Base-by-base conservation (phyloP, 2,329 filamentous ascomycete genomes). In the Fusarium incarnatum region DNA sequence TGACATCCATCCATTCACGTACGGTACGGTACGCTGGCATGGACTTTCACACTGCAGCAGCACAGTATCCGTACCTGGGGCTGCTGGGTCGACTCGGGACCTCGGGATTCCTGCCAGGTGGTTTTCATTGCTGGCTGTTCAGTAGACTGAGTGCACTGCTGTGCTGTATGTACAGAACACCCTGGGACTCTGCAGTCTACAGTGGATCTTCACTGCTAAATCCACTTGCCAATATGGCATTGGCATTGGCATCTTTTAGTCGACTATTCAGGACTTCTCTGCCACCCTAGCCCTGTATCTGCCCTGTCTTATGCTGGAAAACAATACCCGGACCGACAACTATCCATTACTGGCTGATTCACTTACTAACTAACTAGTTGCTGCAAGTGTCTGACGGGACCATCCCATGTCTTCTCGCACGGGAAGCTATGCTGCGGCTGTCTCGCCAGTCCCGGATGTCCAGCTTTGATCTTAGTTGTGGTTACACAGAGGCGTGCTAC, bases 401-500 rank as follows among this genome's bases (percentile, higher is more conserved):
- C 47, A 25, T 64, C 40, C 60, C 49, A 46, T 63, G 37, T 40
- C 28, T 25, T 41, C 18, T 37, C 41, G n/a, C 18, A 23, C 32
- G 41, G 45, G 23, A 25, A 27, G 41, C 34, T 53, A 47, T 48
- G 57, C 27, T 67, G 67, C 56, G 67, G 62, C 62, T 70, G 67
- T 64, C 59, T 58, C 63, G 68, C 50, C 63, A 58, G 56, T 57
- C 46, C 22, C 49, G 44, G 62, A 30, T 62, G n/a, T 32, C 41
- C 48, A 52, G 34, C 44, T 48, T 53, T 56, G 50, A 52, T 71
- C 58, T 57, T 64, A 64, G 57, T 53, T 50, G 60, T 67, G 53
- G 72, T 62, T 68, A 71, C 72, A 74, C 72, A 71, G 59, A 70
- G 59, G 25, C 60, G 59, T 71, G 56, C 71, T 73, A 73, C 70